A percentile compares a stretch with the other conserved stretches of the same genome.
Conservation (phyloP, 2,329 filamentous ascomycete species). For the Didymella pomorum region DNA sequence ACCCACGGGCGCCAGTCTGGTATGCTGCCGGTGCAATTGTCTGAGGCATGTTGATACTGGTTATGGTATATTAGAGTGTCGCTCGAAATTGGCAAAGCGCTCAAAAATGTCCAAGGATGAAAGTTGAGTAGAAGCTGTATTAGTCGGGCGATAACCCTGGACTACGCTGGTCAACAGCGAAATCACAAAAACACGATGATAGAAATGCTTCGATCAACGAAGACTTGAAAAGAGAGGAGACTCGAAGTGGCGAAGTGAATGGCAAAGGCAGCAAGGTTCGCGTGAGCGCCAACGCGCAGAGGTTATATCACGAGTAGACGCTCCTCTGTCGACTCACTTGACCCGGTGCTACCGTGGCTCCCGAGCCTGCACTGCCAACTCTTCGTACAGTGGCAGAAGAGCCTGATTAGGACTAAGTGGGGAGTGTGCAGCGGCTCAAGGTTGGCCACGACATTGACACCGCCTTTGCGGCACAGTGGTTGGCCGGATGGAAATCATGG, state of each 20-base stretch:
- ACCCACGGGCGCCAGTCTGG: slow-evolving; percentile 62
- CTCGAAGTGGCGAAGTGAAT: slow-evolving; percentile 50
- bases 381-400: slow-evolving; percentile 41
- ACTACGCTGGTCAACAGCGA: slow-evolving; percentile 55
- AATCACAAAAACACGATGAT: slow-evolving; percentile 35
- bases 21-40: slow-evolving; percentile 60
- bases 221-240: slow-evolving; percentile 39
- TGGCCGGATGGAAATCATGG: slow-evolving; percentile 31
- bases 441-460: slow-evolving; percentile 47
- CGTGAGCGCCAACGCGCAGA: slow-evolving; percentile 37
- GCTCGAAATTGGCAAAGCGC: slow-evolving; percentile 23
- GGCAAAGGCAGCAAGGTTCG: slow-evolving; percentile 35
- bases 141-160: slow-evolving; percentile 48
- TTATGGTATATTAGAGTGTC: slow-evolving; percentile 37
- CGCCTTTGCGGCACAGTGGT: slow-evolving; percentile 32
- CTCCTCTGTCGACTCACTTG: slow-evolving; percentile 33
- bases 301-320: slow-evolving; percentile 50
- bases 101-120: slow-evolving; percentile 33
- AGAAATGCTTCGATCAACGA: slow-evolving; percentile 58
- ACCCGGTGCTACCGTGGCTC: slow-evolving; percentile 42
- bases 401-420: slow-evolving; percentile 30
- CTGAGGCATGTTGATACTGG: slow-evolving; percentile 56
- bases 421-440: slow-evolving; percentile 45
- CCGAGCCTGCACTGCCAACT: slow-evolving; percentile 40
- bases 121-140: slow-evolving; percentile 39